A percentile compares a stretch with the other conserved stretches of the same genome.
Conservation (phyloP, 2,329 filamentous ascomycete genomes). For the Fusarium circinatum region DNA sequence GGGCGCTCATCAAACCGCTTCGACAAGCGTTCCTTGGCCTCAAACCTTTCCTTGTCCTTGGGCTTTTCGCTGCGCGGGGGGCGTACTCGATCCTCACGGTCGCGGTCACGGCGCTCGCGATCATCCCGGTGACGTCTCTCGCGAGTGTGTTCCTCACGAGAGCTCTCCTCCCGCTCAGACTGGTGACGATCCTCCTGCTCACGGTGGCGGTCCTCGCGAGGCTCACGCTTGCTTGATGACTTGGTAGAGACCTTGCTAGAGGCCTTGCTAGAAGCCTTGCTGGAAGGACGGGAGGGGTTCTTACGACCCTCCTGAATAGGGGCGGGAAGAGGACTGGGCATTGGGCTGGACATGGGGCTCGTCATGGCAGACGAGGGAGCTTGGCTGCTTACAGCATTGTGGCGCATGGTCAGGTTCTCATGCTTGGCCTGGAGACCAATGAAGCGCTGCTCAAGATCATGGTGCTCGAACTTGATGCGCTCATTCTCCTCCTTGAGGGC, state of each 20-base stretch:
- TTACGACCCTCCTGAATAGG: constrained; percentile 44
- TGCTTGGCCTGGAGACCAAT: constrained; percentile 44
- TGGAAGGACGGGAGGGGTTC: constrained; percentile 43
- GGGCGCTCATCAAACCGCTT: constrained; percentile 52
- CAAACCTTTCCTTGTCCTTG: constrained; percentile 45
- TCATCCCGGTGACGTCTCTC: constrained; percentile 38
- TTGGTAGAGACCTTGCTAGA: constrained; percentile 42
- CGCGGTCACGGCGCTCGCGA: constrained; percentile 39
- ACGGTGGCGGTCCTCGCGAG: constrained; percentile 40
- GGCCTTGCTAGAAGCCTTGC: constrained; percentile 47
- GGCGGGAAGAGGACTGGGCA: constrained; percentile 39
- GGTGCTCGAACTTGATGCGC: constrained; percentile 45
- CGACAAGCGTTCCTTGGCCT: constrained; percentile 50
- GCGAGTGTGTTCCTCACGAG: constrained; percentile 34
- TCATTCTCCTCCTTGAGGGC: constrained; percentile 41
- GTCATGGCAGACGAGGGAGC: constrained; percentile 38
- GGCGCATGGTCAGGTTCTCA: constrained; percentile 46
- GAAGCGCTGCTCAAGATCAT: constrained; percentile 41
- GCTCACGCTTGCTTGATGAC: constrained; percentile 38
- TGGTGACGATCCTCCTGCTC: constrained; percentile 38
- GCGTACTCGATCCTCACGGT: constrained; percentile 40
- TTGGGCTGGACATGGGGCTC: constrained; percentile 40
- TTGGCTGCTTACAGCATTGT: constrained; percentile 41
- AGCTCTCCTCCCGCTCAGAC: constrained; percentile 36
- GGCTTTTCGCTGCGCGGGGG: constrained; percentile 39